Base-by-base conservation (phyloP, 2,329 filamentous ascomycete species). In the Aspergillus ibericus region DNA sequence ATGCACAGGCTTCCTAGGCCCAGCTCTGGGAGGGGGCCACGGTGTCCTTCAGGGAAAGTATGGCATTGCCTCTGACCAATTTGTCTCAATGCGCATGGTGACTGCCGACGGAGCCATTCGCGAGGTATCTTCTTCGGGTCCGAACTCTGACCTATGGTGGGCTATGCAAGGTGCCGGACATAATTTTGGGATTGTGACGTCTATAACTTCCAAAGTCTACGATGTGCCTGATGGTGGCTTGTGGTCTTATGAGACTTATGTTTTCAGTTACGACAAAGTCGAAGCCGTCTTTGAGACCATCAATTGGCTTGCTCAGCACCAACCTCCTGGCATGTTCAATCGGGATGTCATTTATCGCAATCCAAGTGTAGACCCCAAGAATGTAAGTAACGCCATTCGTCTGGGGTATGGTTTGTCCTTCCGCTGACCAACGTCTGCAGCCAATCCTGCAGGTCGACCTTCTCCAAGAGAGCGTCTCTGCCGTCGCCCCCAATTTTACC, bases 11-110 rank as follows among this genome's bases (percentile, higher is more conserved):
- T 66, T 75, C 46, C 63, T 81, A 3, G 81, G 80, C 0, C 82
- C 82, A 0, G 81, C 73, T 0, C 77, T 87, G 0, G 85, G 85
- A 4, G 85, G 85, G 54, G 84, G 85, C 8, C 80, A 84, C 68
- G 83, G 84, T 29, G 77, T 77, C 69, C 76, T 83, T 8, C 80
- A 84, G 66, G 82, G 84, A 0, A 77, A 74, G 18, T 72, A 85
- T 59, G 83, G 84, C 1, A 75, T 86, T 2, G 71, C 82, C 2
- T 69, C 79, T 0, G 85, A 87, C 59, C 79, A 86, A 48, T 77
- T 85, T 42, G 55, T 83, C 9, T 81, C 79, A 0, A 68, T 83
- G 70, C 77, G 80, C 18, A 63, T 86, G 1, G 82, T 85, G 0
- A 74, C 83, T 1, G 81, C 82, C 2, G 72, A 83, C 59, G 83